Percentiles rank a stretch among this genome's conserved stretches.
Conservation (phyloP, 75 land plant species). For the Adiantum capillusveneris region DNA sequence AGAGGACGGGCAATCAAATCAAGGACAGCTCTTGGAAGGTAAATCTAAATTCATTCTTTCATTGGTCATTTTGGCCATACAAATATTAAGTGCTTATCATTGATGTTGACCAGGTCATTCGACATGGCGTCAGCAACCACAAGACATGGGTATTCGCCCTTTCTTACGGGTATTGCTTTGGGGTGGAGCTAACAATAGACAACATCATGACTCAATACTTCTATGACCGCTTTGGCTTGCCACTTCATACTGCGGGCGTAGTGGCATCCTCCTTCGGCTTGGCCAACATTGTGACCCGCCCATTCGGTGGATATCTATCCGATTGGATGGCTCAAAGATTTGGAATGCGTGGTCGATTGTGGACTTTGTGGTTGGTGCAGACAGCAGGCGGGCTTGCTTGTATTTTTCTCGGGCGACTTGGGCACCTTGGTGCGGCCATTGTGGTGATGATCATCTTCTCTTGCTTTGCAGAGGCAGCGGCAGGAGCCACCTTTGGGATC, state of each 20-base stretch:
- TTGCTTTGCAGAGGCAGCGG: slow-evolving; percentile 61
- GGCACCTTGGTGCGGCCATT: slow-evolving; percentile 35
- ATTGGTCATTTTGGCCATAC: no score
- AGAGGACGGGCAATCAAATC: slow-evolving; percentile 44
- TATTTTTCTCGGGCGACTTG: slow-evolving; percentile 41
- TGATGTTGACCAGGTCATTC: slow-evolving; percentile 52
- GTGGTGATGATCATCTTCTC: slow-evolving; percentile 75
- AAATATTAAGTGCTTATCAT: no score
- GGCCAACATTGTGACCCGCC: slow-evolving; percentile 54
- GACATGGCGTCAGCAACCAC: slow-evolving; percentile 53
- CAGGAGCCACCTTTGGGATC: slow-evolving; percentile 72
- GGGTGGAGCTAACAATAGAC: slow-evolving; percentile 59
- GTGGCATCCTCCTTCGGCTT: slow-evolving; percentile 65
- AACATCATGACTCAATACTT: slow-evolving; percentile 66
- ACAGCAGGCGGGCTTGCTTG: slow-evolving; percentile 63
- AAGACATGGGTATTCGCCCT: slow-evolving; percentile 63
- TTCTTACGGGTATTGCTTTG: slow-evolving; percentile 58
- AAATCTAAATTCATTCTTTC: no score
- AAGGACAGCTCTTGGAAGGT: slow-evolving; percentile 62
- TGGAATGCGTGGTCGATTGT: slow-evolving; percentile 78
- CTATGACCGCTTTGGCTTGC: slow-evolving; percentile 50
- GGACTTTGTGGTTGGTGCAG: slow-evolving; percentile 70
- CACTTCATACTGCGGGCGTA: slow-evolving; percentile 58
- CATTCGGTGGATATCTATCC: slow-evolving; percentile 49
- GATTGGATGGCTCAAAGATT: slow-evolving; percentile 25